These are phyloP conservation scores for Rutstroemia sp. DNA, from an alignment of 2,329 filamentous ascomycete genomes.

Conservation along the genomic window DNA sequence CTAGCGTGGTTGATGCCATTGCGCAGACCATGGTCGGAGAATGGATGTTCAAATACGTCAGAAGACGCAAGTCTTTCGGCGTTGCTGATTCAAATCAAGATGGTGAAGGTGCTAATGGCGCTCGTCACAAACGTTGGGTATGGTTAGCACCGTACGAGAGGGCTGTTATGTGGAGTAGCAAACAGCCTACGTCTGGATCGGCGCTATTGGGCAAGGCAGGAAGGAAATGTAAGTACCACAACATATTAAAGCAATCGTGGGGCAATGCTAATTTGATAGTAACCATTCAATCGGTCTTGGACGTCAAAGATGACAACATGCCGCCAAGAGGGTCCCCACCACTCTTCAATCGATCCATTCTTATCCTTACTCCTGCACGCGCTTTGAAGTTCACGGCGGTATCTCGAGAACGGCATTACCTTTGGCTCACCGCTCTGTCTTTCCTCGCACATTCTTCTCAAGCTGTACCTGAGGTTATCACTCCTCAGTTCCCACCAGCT, in stretches of 20 bases:
- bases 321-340: slow-evolving; percentile 60
- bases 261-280: slow-evolving; percentile 47
- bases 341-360: slow-evolving; percentile 85
- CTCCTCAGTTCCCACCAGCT: slow-evolving; percentile 46
- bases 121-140: slow-evolving; percentile 93
- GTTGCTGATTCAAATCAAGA: slow-evolving; percentile 62
- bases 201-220: slow-evolving; percentile 91
- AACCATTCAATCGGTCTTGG: slow-evolving; percentile 88
- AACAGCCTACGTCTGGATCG: slow-evolving; percentile 82
- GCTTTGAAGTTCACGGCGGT: slow-evolving; percentile 91
- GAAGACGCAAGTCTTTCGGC: slow-evolving; percentile 84
- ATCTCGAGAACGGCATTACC: slow-evolving; percentile 77
- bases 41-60: slow-evolving; percentile 90
- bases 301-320: slow-evolving; percentile 91
- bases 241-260: no score
- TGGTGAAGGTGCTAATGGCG: slow-evolving; percentile 57
- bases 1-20: slow-evolving; percentile 89
- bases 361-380: slow-evolving; percentile 87
- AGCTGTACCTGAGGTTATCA: slow-evolving; percentile 65
- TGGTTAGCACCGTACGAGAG: slow-evolving; percentile 97
- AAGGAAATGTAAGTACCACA: slow-evolving; percentile 69
- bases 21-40: slow-evolving; percentile 98
- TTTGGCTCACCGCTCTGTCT: slow-evolving; percentile 90
- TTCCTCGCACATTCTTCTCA: slow-evolving; percentile 90
- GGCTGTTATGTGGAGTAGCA: slow-evolving; percentile 96